phyloP scores from a whole-genome alignment of 495 filamentous ascomycete species.

The Talaromyces nanjingensis region DNA sequence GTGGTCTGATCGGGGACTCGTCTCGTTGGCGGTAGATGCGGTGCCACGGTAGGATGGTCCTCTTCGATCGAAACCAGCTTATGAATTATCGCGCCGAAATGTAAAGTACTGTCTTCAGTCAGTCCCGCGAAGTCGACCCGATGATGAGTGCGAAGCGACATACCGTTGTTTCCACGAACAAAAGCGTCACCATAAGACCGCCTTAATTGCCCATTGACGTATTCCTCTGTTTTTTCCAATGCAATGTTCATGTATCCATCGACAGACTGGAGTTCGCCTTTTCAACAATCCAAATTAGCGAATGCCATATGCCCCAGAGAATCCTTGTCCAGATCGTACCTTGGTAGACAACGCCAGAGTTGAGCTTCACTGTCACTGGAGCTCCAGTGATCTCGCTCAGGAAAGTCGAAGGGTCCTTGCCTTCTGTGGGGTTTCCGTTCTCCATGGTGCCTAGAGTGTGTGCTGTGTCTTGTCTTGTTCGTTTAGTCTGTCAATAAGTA shows the following conservation, averaged over 20 bases:
- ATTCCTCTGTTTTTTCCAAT: constrained; percentile 89
- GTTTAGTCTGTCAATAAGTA: neutral
- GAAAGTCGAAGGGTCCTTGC: constrained; percentile 85
- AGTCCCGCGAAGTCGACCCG: neutral
- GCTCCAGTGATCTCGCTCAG: constrained; percentile 87
- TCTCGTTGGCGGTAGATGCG: neutral
- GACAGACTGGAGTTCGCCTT: constrained; percentile 90
- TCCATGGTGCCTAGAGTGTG: constrained; percentile 49
- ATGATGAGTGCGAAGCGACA: neutral
- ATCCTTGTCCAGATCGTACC: constrained; percentile 39
- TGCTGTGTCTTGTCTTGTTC: neutral
- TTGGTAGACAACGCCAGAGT: constrained; percentile 93
- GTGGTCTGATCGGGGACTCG: neutral
- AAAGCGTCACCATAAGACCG: constrained; percentile 92
- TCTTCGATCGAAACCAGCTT: neutral
- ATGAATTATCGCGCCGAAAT: constrained; percentile 28
- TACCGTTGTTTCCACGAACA: constrained; percentile 93
- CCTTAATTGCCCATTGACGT: constrained; percentile 71
- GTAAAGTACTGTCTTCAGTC: constrained; percentile 26
- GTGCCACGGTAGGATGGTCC: neutral
- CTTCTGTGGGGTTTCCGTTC: constrained; percentile 59
- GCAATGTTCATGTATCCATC: constrained; percentile 99
- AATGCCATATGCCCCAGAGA: neutral
- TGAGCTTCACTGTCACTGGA: constrained; percentile 88
- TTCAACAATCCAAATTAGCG: constrained; percentile 12